Evolutionary conservation across 1,284 basidiomycete genomes (phyloP), one percentile per base, ranked within the genome.

Genomic region (Boletus sp.): DNA sequence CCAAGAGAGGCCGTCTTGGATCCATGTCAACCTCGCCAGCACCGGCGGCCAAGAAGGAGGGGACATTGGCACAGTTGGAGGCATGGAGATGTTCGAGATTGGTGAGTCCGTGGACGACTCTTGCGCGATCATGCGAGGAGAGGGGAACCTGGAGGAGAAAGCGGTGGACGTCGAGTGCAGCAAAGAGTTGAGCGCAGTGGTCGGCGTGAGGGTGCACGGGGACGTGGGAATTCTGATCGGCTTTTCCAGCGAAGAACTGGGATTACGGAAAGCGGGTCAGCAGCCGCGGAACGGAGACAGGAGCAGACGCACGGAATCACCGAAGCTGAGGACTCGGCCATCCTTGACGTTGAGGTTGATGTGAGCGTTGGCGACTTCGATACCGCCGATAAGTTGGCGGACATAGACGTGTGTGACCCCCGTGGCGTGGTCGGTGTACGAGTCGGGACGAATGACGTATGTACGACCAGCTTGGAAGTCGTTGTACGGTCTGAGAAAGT

Each of bases 281-380:
- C 29, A 33, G 17, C 34, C 7, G 20, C 16, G 46, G 40, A n/a
- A 44, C 46, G 45, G 56, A 59, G 48, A 22, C 46, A 48, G 13
- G 4, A 72, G 13, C 0, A 26, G 7, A 59, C 84, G 51, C 56
- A 91, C 88, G 54, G 87, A 90, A 64, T 84, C 85, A 47, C 91
- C 91, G 58, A 83, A 89, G 1, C 88, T 91, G 41, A 94, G 62
- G 13, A 95, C 77, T 44, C 75, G 70, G 43, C 91, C 91, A 51
- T 88, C 78, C 69, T 85, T 87, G 64, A 94, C 74, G 72, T 95
- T 94, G 64, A 96, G 70, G 67, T 95, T 94, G 69, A 94, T 79
- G 69, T 94, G 86, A 37, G 86, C 92, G 61, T 96, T 90, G 14
- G 80, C 76, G 12, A 97, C 90, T 64, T 94, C 90, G 46, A 94